Base-by-base conservation (phyloP, 371 early-diverging fungal species). In the Mucor irregularis region DNA sequence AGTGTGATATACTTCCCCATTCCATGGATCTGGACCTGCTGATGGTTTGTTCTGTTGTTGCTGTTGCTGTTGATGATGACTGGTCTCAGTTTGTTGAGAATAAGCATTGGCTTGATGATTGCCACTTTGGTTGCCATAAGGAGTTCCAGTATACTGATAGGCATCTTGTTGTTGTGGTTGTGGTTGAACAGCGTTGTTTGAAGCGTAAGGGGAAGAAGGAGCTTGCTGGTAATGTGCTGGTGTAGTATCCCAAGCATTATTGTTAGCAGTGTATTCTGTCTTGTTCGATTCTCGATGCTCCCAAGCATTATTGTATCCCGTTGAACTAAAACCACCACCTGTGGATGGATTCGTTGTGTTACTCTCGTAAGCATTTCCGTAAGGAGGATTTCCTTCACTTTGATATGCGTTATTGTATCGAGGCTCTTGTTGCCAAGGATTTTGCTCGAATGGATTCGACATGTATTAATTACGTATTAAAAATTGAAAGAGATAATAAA, bases 341-440 rank as follows among this genome's bases (percentile, higher is more conserved):
- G 34, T 34, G 34, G 7, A 34, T 34, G 11, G n/a, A 11, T 34
- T 7, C 13, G 35, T 14, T 35, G 35, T 24, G n/a, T 49, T 19
- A 11, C 42, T 49, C 17, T 68, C 61, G 45, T 68, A 68, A 11
- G 68, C 64, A 37, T 68, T 68, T 26, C 56, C 60, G 43, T 54
- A 59, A 16, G 19, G 33, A 38, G 63, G 62, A 10, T 54, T 58
- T 22, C 35, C 40, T 28, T 28, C 25, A 17, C 25, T 30, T 53
- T 43, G 29, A 6, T 51, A 29, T 1, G 22, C 26, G 25, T 37
- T 46, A 1, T 28, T 26, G 11, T 38, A 39, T 40, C 60, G 53
- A 33, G 53, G 60, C 21, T 53, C 53, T 21, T 42, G 44, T 46
- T 45, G 48, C 53, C 53, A 51, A 24, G 53, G 53, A 29, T 61